A percentile compares a stretch with the other conserved stretches of the same genome.
phyloP scores from a whole-genome alignment of 208 protist genomes.

The Trypanosoma scelopori region DNA sequence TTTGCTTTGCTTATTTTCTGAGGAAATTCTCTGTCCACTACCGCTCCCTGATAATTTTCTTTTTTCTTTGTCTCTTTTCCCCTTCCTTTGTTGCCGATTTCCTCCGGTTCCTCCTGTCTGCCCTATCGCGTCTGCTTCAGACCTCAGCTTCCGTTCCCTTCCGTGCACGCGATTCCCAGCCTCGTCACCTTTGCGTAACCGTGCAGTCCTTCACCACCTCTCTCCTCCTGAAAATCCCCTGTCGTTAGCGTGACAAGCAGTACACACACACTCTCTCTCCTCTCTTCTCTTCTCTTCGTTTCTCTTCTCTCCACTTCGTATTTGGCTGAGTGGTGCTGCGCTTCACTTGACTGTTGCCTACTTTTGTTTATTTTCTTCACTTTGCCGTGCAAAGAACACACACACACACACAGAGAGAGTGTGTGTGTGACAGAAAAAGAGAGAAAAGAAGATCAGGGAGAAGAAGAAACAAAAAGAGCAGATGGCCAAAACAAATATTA shows the following conservation, averaged over 20 bases:
- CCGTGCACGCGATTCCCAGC: neutral
- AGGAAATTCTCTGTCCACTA: neutral
- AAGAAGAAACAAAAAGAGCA: slow-evolving; percentile 20
- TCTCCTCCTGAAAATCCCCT: too few relatives aligned
- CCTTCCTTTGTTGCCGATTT: slow-evolving; percentile 9
- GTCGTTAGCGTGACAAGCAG: too few relatives aligned
- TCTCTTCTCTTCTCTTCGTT: slow-evolving; percentile 3
- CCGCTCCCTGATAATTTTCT: neutral
- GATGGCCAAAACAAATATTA: slow-evolving; percentile 13
- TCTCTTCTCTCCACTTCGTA: neutral
- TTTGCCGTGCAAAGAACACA: too few relatives aligned
- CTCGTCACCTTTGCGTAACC: too few relatives aligned
- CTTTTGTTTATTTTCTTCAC: slow-evolving; percentile 8
- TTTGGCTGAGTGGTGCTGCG: neutral
- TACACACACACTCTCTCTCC: neutral
- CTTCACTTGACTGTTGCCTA: neutral
- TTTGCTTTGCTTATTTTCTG: slow-evolving; percentile 6
- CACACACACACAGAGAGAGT: too few relatives aligned
- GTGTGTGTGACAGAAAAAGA: too few relatives aligned
- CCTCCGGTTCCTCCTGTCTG: slow-evolving; percentile 13
- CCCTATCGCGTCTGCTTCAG: neutral
- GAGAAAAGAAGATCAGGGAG: slow-evolving; percentile 2
- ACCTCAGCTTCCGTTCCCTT: slow-evolving; percentile 1
- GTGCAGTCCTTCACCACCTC: too few relatives aligned
- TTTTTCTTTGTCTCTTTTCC: slow-evolving; percentile 6